These are phyloP conservation scores for Corniculantispora saksenae DNA, from an alignment of 2,329 filamentous ascomycete species.

Conservation along the genomic window DNA sequence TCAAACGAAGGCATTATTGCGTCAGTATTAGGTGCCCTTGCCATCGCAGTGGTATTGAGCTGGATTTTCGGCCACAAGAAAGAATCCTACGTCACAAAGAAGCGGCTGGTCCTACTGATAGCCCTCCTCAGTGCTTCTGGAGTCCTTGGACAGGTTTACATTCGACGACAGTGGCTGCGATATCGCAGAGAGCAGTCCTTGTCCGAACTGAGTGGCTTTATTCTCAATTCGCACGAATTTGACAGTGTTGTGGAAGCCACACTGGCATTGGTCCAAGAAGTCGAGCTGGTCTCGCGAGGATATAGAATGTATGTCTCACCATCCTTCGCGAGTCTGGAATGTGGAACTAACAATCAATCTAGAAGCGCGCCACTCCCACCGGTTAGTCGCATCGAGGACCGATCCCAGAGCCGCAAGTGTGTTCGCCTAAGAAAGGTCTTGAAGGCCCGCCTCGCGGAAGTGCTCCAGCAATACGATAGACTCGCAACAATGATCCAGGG, in stretches of 20 bases:
- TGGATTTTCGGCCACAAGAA: slow-evolving; percentile 62
- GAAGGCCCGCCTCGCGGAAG: slow-evolving; percentile 66
- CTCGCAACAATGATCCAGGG: slow-evolving; percentile 68
- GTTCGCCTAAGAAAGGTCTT: slow-evolving; percentile 76
- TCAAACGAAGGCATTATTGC: slow-evolving; percentile 53
- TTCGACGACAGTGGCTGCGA: slow-evolving; percentile 79
- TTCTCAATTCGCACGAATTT: slow-evolving; percentile 75
- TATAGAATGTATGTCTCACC: slow-evolving; percentile 70
- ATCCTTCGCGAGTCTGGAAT: slow-evolving; percentile 8
- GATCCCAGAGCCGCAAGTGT: slow-evolving; percentile 76
- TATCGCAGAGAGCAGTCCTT: slow-evolving; percentile 76
- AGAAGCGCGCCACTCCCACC: slow-evolving; percentile 89
- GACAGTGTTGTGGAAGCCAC: slow-evolving; percentile 76
- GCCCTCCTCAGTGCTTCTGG: slow-evolving; percentile 56
- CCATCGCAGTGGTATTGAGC: slow-evolving; percentile 71
- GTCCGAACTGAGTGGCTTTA: slow-evolving; percentile 66
- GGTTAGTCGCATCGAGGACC: slow-evolving; percentile 87
- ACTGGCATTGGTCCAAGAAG: slow-evolving; percentile 83
- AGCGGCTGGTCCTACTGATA: slow-evolving; percentile 52
- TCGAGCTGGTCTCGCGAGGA: slow-evolving; percentile 90
- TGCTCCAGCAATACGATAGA: slow-evolving; percentile 71
- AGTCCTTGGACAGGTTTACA: slow-evolving; percentile 64
- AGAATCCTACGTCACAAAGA: slow-evolving; percentile 54
- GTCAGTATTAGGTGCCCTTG: slow-evolving; percentile 51
- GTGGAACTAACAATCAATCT: slow-evolving; percentile 24